Percentiles rank a stretch among this genome's conserved stretches.
These are phyloP conservation scores for Paramecium biaurelia DNA, from an alignment of 73 alveolate genomes.

Conservation along the genomic window DNA sequence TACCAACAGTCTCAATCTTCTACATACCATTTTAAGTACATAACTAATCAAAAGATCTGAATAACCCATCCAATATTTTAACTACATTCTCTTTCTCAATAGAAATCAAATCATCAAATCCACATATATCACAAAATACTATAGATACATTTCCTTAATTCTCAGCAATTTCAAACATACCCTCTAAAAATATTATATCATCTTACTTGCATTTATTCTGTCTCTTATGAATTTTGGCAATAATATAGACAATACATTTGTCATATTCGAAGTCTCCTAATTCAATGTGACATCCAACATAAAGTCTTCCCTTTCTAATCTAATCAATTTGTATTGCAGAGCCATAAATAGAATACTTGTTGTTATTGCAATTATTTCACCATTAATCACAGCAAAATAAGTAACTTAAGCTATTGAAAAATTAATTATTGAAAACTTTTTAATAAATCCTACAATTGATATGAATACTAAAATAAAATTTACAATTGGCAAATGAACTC, in stretches of 20 bases:
- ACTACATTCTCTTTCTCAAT: conserved; percentile 48
- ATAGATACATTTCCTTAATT: conserved; percentile 62
- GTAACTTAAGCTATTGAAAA: neutral
- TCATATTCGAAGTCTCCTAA: conserved; percentile 43
- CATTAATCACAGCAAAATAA: neutral
- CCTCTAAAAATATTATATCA: conserved; percentile 27
- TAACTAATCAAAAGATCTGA: conserved; percentile 60
- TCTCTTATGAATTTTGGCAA: conserved; percentile 65
- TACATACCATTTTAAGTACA: conserved; percentile 60
- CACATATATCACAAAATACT: conserved; percentile 66
- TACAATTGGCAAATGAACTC: neutral
- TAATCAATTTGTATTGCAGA: neutral
- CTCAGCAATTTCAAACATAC: conserved; percentile 35
- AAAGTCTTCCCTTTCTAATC: conserved; percentile 9
- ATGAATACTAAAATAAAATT: neutral
- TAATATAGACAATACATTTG: conserved; percentile 46
- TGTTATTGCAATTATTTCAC: neutral
- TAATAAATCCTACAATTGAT: neutral
- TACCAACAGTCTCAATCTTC: conserved; percentile 89
- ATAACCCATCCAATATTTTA: conserved; percentile 33
- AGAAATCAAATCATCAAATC: conserved; percentile 56
- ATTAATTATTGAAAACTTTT: neutral
- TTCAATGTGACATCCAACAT: conserved; percentile 2
- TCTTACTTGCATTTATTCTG: conserved; percentile 51
- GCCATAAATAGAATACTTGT: neutral